Evolutionary conservation across 345 rosid genomes (phyloP).

Genomic region (Anastatica hierochuntica): DNA sequence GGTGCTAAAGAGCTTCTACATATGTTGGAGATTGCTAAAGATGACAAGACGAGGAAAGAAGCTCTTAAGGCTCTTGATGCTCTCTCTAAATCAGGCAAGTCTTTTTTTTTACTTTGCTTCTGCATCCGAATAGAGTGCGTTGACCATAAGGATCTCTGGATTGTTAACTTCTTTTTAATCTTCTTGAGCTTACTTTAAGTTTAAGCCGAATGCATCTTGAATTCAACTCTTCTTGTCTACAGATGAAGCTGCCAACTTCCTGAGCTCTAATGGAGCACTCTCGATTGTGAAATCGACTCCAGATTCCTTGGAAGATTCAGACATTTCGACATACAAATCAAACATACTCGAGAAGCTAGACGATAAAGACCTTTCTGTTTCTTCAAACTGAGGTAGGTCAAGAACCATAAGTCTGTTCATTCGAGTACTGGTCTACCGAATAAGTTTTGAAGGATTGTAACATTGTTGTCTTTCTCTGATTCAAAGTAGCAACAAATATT

Average conservation of each 20-base stretch:
- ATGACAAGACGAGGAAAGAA: constrained; percentile 69
- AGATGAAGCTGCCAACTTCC: constrained; percentile 67
- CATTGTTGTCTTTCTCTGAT: not conserved
- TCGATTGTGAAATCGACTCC: constrained; percentile 43
- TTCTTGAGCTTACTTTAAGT: not conserved
- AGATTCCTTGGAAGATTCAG: constrained; percentile 45
- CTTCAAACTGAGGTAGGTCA: too few relatives aligned
- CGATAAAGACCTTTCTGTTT: constrained; percentile 32
- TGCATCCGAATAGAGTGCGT: not conserved
- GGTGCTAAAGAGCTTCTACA: too few relatives aligned
- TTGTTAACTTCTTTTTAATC: not conserved
- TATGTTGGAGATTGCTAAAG: constrained; percentile 72
- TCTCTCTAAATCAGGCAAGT: constrained; percentile 53
- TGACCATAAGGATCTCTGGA: not conserved
- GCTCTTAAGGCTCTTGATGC: constrained; percentile 75
- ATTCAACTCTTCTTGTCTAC: constrained; percentile 16
- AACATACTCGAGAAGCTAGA: constrained; percentile 56
- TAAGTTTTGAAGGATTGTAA: not conserved
- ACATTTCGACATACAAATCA: constrained; percentile 41
- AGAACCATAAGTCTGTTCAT: too few relatives aligned
- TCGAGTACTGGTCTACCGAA: too few relatives aligned
- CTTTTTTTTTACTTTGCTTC: not conserved
- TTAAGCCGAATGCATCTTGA: not conserved
- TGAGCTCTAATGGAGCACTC: constrained; percentile 49
- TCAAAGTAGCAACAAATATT: constrained; percentile 5